Conservation (phyloP, 1,139 yeast genomes). For the Candida mesenterica region DNA sequence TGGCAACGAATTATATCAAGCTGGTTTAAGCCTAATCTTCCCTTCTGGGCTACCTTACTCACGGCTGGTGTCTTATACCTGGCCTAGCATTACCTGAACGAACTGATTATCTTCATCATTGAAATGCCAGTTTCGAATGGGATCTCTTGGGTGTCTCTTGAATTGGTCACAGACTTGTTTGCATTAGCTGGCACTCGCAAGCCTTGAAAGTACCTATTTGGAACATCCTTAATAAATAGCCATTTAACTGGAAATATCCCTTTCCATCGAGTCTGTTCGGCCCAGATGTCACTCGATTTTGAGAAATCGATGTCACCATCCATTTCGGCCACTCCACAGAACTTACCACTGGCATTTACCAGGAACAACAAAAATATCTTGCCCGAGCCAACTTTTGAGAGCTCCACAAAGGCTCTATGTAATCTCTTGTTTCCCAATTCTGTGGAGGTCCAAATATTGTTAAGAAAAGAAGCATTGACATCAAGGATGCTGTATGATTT, state of each 20-base stretch:
- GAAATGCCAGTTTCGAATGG: conserved; percentile 44
- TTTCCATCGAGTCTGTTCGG: conserved; percentile 47
- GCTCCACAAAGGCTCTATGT: conserved; percentile 33
- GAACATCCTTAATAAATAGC: conserved; percentile 50
- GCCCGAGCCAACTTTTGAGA: conserved; percentile 18
- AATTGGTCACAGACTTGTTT: conserved; percentile 52
- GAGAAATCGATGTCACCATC: conserved; percentile 35
- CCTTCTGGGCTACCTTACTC: too few relatives aligned
- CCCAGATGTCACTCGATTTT: conserved; percentile 46
- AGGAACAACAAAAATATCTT: conserved; percentile 52
- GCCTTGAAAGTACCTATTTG: conserved; percentile 46
- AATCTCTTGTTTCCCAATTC: conserved; percentile 54
- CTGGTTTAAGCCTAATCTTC: too few relatives aligned
- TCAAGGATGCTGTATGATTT: conserved; percentile 52
- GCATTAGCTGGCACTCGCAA: conserved; percentile 46
- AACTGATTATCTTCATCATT: conserved; percentile 46
- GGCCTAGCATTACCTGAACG: conserved; percentile 21
- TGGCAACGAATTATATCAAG: too few relatives aligned
- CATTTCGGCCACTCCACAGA: conserved; percentile 66
- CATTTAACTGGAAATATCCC: conserved; percentile 54
- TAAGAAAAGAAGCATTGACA: conserved; percentile 47
- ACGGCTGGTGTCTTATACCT: too few relatives aligned
- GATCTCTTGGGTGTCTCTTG: conserved; percentile 61
- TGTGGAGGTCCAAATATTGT: conserved; percentile 61
- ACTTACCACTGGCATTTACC: conserved; percentile 58